Base-by-base conservation (phyloP, 148 eudicot species). In the Dianthus caryophyllus region DNA sequence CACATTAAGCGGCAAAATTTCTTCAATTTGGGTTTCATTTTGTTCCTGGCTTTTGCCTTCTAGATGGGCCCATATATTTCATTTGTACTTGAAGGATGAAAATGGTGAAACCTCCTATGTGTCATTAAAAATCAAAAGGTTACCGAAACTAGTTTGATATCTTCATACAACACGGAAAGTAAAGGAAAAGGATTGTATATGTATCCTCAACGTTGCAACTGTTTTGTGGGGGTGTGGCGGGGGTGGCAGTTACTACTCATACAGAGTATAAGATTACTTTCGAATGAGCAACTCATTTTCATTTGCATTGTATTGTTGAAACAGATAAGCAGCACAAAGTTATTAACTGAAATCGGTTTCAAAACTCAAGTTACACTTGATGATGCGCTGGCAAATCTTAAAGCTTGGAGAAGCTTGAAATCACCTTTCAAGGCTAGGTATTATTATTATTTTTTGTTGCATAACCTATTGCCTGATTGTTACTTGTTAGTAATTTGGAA, bases 371-470 rank as follows among this genome's bases (percentile, higher is more conserved):
- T 89, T 67, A 80, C 82, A 58, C 77, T 84, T 67, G 91, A 83
- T 76, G 96, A 93, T 71, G 80, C 76, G 58, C 62, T 89, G 69
- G 63, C 71, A 5, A 68, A 75, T 79, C 89, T 89, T 66, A 75
- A 67, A 77, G 63, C 70, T 66, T 89, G 98, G 96, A 83, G 84
- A 67, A 81, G 75, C 63, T 73, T 70, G 27, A 65, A 80, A 74
- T 51, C 74, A 44, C 83, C 87, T 49, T 81, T 85, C 51, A 74
- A 67, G 43, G 85, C 96, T 66, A 89, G 97, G 97, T 91, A 83
- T 33, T 31, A 2, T n/a, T 39, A 30, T 57, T 57, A 5, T 13
- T 57, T 29, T 16, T 21, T 61, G 21, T 6, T 60, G 51, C 38
- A 59, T 21, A 15, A 9, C 58, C 29, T 33, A 36, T 15, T 65